phyloP scores from a whole-genome alignment of 2,329 filamentous ascomycete species.

The Beauveria sp. region DNA sequence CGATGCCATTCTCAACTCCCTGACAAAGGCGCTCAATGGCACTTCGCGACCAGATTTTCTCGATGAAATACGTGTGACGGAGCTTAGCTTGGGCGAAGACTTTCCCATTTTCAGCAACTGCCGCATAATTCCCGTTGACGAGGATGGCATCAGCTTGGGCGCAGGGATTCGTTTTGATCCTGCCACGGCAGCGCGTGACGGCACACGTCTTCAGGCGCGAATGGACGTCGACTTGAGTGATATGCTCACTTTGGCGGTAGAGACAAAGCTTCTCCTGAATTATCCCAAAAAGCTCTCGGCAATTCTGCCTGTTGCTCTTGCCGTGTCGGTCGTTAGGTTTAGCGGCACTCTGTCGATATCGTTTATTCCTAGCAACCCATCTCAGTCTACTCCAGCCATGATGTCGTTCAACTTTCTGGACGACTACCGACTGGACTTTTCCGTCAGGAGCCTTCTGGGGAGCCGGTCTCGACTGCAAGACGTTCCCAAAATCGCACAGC shows the following conservation, averaged over 20 bases:
- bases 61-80: constrained; percentile 87
- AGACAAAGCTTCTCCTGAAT: constrained; percentile 90
- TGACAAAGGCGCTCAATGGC: constrained; percentile 85
- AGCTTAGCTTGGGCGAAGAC: constrained; percentile 89
- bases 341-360: constrained; percentile 91
- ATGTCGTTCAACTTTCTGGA: constrained; percentile 92
- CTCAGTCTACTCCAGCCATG: constrained; percentile 69
- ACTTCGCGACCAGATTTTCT: constrained; percentile 80
- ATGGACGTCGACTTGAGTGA: constrained; percentile 98
- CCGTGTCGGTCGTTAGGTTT: constrained; percentile 88
- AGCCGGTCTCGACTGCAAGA: constrained; percentile 75
- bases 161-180: constrained; percentile 44
- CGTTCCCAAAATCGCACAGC: constrained; percentile 79
- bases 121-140: constrained; percentile 83
- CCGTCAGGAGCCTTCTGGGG: constrained; percentile 70
- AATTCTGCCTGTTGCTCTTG: constrained; percentile 82
- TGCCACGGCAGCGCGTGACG: constrained; percentile 47
- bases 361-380: constrained; percentile 71
- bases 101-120: constrained; percentile 99
- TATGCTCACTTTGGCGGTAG: constrained; percentile 87
- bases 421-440: constrained; percentile 79
- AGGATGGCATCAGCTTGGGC: constrained; percentile 58
- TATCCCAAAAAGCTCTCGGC: constrained; percentile 87
- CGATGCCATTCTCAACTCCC: constrained; percentile 76
- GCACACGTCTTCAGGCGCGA: constrained; percentile 77